Evolutionary conservation across 2,329 filamentous ascomycete genomes (phyloP), one percentile per base, ranked within the genome.

Genomic region (Emergomyces africanus): DNA sequence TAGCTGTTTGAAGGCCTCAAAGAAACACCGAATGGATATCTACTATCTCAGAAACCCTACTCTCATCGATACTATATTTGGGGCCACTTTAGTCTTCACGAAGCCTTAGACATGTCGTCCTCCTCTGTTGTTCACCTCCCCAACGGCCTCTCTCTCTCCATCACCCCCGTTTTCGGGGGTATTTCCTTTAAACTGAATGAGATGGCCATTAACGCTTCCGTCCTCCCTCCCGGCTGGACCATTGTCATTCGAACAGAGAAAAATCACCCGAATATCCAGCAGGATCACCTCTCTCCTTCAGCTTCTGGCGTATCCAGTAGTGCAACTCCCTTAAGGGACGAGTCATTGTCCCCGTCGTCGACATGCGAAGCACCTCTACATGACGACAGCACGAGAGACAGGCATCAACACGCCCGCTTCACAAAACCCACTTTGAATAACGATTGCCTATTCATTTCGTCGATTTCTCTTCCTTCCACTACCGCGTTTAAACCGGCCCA

Each of bases 401-500:
- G 20, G 23, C 23, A 12, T 15, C 51, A 23, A 25, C 51, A 54
- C 41, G 84, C 85, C 65, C 80, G 83, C n/a, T 96, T 86, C 76
- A 83, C 77, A 56, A 77, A 76, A 51, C 91, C 92, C 0, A 95
- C 89, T 0, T 77, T 95, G 37, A 81, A 84, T 37, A 82, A 85
- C 70, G 92, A 97, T 72, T 85, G 83, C 66, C 79, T 96, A 60
- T 96, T 91, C 76, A 92, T 97, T 66, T 96, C 90, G 3, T 92
- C 89, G 62, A 90, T 96, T 63, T 92, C 89, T 55, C 89, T 88
- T 64, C 90, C 92, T 0, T 87, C 87, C 55, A 88, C 79, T 70
- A 83, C 76, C 69, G 90, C 96, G 54, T 95, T 87, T 75, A 89
- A 88, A 69, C 84, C 89, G 0, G 82, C 87, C 1, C 84, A 80